Evolutionary conservation across 2,329 filamentous ascomycete genomes (phyloP), one percentile per base, ranked within the genome.

Genomic region (Remersonia thermophila): DNA sequence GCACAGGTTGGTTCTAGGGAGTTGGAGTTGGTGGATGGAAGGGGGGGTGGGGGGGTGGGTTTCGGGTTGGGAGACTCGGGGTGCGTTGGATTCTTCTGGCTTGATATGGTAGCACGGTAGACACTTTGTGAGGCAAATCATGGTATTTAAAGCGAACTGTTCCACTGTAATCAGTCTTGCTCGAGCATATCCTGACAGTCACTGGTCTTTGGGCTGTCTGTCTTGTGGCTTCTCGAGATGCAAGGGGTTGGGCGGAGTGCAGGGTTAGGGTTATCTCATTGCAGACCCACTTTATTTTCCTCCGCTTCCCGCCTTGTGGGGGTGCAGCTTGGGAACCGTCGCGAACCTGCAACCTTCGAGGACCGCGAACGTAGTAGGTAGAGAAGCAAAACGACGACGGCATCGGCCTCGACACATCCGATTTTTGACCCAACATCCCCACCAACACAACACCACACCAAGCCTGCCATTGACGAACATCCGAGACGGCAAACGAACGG

Each of bases 291-390:
- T 20, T 37, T 30, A 35, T 36, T 39, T 39, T 40, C 32, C 27
- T 26, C 20, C 5, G 20, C 20, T 23, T 13, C 41, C 39, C 42
- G 43, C 37, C 41, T 44, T 43, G 37, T 40, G 41, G 39, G 38
- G 32, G 32, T 32, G 31, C 11, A 26, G 15, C 7, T 31, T 25
- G 3, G 3, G 20, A 16, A 31, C 28, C 31, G 26, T 20, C 34
- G 32, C 34, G 30, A 33, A 29, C 30, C 13, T n/a, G n/a, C n/a
- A n/a, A n/a, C n/a, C n/a, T 8, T 30, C 30, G 26, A 33, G 16
- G n/a, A 29, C 14, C 12, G 18, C 18, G 12, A 25, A 25, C 23
- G 6, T 25, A 25, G 23, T 25, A 25, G n/a, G n/a, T n/a, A n/a
- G n/a, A n/a, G n/a, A n/a, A n/a, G n/a, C n/a, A n/a, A n/a, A n/a